Evolutionary conservation across 768 basidiomycete genomes (phyloP).

Genomic region (Psilocybe cubensis): DNA sequence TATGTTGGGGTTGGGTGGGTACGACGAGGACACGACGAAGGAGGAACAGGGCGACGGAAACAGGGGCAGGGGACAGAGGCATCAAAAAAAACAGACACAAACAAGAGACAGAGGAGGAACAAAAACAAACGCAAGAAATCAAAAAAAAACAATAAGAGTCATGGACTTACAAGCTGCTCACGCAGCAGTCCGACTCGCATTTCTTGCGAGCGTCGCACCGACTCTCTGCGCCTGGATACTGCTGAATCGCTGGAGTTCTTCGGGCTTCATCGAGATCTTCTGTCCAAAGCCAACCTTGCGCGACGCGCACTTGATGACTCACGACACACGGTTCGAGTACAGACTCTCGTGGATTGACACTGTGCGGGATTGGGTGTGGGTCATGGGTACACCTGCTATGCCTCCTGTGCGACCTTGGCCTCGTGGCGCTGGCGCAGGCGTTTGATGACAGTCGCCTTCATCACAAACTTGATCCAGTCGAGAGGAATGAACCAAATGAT

Average conservation of each 20-base stretch:
- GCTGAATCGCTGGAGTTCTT: conserved; percentile 85
- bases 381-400: conserved; percentile 65
- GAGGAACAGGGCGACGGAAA: neutral
- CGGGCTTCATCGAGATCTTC: conserved; percentile 79
- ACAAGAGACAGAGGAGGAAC: neutral
- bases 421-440: conserved; percentile 71
- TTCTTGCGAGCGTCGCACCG: conserved; percentile 76
- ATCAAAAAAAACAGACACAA: neutral
- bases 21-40: too few species aligned
- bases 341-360: conserved; percentile 89
- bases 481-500: conserved; percentile 96
- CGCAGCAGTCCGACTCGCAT: conserved; percentile 61
- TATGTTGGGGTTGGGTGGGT: too few species aligned
- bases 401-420: conserved; percentile 50
- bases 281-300: conserved; percentile 89
- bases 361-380: conserved; percentile 87
- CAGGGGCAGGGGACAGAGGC: neutral
- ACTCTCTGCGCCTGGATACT: conserved; percentile 81
- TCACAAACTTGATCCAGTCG: conserved; percentile 94
- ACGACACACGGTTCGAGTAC: conserved; percentile 94
- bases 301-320: conserved; percentile 87
- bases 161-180: neutral
- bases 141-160: neutral
- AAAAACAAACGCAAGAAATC: neutral
- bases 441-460: conserved; percentile 94